Conservation (phyloP, 2,329 filamentous ascomycete genomes). For the Fusarium foetens region DNA sequence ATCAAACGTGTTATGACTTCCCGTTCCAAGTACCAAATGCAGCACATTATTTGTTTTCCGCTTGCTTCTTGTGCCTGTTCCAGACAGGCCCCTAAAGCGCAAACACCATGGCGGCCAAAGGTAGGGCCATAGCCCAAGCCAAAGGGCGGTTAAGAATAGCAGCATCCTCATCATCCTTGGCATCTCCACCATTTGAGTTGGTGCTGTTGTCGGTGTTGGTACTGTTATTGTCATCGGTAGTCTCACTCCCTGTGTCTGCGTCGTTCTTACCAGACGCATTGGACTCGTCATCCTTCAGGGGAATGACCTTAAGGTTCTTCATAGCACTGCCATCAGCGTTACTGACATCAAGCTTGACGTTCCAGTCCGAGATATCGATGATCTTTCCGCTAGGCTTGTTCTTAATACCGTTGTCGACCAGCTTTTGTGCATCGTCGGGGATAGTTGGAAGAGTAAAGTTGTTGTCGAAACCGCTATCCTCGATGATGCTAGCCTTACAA, state of each 20-base stretch:
- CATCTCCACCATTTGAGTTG: constrained; percentile 32
- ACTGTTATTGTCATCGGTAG: constrained; percentile 36
- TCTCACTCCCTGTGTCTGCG: constrained; percentile 48
- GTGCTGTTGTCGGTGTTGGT: constrained; percentile 32
- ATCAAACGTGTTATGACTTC: constrained; percentile 21
- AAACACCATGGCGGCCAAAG: constrained; percentile 50
- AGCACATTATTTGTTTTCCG: constrained; percentile 12
- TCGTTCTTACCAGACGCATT: constrained; percentile 60
- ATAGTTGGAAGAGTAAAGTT: constrained; percentile 81
- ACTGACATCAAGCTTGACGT: constrained; percentile 59
- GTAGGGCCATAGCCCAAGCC: constrained; percentile 48
- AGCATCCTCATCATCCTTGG: constrained; percentile 44
- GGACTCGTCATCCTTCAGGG: constrained; percentile 55
- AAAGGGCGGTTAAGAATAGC: constrained; percentile 46
- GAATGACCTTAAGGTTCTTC: constrained; percentile 59
- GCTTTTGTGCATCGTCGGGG: constrained; percentile 72
- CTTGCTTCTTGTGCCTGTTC: not conserved
- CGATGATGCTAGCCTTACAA: constrained; percentile 76
- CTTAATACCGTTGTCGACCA: constrained; percentile 81
- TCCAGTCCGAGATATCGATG: constrained; percentile 72
- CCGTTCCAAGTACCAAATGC: constrained; percentile 22
- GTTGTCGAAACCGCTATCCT: constrained; percentile 72
- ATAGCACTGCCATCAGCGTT: constrained; percentile 56
- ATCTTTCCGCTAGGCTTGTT: constrained; percentile 73
- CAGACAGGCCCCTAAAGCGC: constrained; percentile 37